phyloP scores from a whole-genome alignment of 2,329 filamentous ascomycete genomes.

The Xylaria sp. region DNA sequence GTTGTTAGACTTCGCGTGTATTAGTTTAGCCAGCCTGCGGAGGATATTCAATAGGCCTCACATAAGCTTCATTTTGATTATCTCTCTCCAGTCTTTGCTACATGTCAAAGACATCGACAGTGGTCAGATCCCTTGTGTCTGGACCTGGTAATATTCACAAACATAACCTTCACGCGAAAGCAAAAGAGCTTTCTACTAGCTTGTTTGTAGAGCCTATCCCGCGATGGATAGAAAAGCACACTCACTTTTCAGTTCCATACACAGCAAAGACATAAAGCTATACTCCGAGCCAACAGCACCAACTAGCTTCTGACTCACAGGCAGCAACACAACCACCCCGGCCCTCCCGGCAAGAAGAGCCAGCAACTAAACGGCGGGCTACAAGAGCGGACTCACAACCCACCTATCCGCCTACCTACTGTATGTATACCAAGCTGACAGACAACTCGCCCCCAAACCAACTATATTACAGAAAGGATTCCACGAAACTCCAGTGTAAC shows the following conservation, averaged over 20 bases:
- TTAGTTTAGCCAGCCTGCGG: no score
- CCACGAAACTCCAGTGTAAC: background rate
- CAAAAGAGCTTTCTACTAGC: background rate
- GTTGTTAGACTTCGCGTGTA: no score
- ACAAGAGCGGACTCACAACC: background rate
- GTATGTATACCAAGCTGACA: background rate
- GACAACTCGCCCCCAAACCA: background rate
- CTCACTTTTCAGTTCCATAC: background rate
- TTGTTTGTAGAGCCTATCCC: background rate
- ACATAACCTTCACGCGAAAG: background rate
- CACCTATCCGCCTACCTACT: background rate
- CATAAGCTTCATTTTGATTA: background rate
- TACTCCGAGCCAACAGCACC: no score
- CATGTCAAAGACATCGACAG: background rate
- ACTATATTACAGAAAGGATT: background rate
- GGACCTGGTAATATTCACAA: background rate
- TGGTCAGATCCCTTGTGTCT: background rate
- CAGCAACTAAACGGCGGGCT: no score
- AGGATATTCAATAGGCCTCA: no score
- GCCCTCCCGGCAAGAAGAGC: background rate
- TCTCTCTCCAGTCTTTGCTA: background rate
- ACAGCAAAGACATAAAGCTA: no score
- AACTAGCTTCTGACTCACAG: no score
- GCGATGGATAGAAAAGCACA: background rate
- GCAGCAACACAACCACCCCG: background rate